A percentile compares a stretch with the other conserved stretches of the same genome.
These are phyloP conservation scores for Eutrema salsugineum DNA, from an alignment of 441 rosid species.

Conservation along the genomic window DNA sequence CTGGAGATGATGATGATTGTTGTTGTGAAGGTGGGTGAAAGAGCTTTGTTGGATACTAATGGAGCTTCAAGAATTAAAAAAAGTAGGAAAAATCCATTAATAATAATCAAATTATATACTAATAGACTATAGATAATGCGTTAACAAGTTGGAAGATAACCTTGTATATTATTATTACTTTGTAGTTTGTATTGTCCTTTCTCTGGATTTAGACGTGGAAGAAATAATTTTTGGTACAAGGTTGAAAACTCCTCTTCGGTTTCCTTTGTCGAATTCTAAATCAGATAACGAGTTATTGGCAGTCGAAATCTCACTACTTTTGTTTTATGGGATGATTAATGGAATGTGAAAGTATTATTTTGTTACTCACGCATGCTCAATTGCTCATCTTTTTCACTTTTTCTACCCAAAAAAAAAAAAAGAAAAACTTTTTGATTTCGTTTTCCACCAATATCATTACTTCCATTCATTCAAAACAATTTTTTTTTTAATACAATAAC, in stretches of 20 bases:
- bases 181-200: background rate
- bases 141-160: background rate
- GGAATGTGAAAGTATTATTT: background rate
- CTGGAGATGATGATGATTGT: conserved; percentile 16
- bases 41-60: conserved; percentile 19
- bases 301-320: background rate
- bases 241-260: too few relatives aligned
- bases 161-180: too few relatives aligned
- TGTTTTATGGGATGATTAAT: background rate
- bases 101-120: too few relatives aligned
- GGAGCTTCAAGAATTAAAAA: conserved; percentile 12
- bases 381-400: background rate
- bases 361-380: conserved; percentile 4
- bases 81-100: too few relatives aligned
- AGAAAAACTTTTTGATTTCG: background rate
- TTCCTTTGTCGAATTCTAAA: too few relatives aligned
- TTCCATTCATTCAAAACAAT: too few relatives aligned
- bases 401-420: too few relatives aligned
- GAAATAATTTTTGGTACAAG: too few relatives aligned
- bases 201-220: background rate
- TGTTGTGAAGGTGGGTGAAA: conserved; percentile 15
- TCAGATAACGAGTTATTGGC: too few relatives aligned
- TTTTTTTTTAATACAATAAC: too few relatives aligned
- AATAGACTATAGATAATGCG: too few relatives aligned
- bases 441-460: too few relatives aligned